phyloP scores from a whole-genome alignment of 192 early-diverging fungal species.

The Glomus cerebriforme region DNA sequence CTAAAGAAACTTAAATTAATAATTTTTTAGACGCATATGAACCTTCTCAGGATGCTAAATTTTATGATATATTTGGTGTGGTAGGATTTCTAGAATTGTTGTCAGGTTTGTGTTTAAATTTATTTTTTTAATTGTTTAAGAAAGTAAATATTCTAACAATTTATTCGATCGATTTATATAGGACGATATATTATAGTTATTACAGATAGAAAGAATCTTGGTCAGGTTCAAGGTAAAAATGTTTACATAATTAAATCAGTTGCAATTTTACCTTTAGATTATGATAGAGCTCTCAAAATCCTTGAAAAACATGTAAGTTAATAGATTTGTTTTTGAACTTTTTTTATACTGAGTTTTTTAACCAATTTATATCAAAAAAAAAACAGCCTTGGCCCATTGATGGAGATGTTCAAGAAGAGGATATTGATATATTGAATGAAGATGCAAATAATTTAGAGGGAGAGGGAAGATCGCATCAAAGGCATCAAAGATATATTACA shows the following conservation, averaged over 20 bases:
- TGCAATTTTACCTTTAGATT: slow-evolving; percentile 23
- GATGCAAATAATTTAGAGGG: not conserved
- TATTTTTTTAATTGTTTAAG: not conserved
- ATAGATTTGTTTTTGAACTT: not conserved
- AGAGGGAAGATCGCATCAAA: not conserved
- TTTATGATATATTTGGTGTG: slow-evolving; percentile 20
- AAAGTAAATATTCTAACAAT: not conserved
- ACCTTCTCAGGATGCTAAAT: not conserved
- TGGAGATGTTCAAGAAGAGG: not conserved
- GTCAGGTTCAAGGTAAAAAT: slow-evolving; percentile 23
- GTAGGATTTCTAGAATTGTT: slow-evolving; percentile 20
- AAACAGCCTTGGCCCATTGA: not conserved
- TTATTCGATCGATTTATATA: not conserved
- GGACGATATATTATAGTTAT: slow-evolving; percentile 11
- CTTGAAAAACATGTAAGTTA: slow-evolving; percentile 18
- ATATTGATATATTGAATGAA: not conserved
- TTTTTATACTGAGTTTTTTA: not conserved
- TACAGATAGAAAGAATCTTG: slow-evolving; percentile 6
- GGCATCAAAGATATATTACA: not conserved
- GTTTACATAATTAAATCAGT: slow-evolving; percentile 17
- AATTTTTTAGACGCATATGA: not conserved
- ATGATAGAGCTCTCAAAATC: slow-evolving; percentile 5
- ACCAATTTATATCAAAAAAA: not conserved
- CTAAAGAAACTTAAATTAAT: not conserved
- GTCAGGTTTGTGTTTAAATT: not conserved